These are phyloP conservation scores for Fimicolochytrium jonesii DNA, from an alignment of 192 early-diverging fungal species.

Conservation along the genomic window DNA sequence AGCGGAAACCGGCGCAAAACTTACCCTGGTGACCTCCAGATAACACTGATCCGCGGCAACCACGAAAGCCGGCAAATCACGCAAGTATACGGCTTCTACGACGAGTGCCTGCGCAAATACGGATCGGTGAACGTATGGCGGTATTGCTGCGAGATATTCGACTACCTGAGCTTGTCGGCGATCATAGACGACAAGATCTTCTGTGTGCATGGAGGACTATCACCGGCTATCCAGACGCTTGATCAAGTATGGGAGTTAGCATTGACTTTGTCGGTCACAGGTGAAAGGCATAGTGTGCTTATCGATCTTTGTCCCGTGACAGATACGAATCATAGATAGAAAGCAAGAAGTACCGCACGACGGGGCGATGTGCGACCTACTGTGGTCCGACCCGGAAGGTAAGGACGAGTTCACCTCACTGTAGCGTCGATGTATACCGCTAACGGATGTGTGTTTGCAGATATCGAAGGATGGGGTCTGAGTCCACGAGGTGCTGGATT, in stretches of 20 bases:
- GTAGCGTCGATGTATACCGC: too few relatives aligned
- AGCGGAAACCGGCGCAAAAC: too few relatives aligned
- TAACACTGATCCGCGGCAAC: conserved; percentile 97
- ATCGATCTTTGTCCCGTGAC: not conserved
- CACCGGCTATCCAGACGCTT: conserved; percentile 90
- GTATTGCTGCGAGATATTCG: conserved; percentile 95
- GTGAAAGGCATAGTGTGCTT: not conserved
- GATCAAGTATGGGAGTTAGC: conserved; percentile 63
- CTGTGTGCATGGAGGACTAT: conserved; percentile 97
- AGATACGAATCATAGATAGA: conserved; percentile 52
- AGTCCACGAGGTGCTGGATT: conserved; percentile 96
- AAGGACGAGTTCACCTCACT: too few relatives aligned
- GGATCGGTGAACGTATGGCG: conserved; percentile 98
- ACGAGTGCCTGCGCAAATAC: conserved; percentile 98
- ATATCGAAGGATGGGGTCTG: conserved; percentile 83
- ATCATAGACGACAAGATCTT: conserved; percentile 97
- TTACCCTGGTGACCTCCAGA: conserved; percentile 25
- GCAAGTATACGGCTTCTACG: conserved; percentile 99
- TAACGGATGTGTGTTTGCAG: too few relatives aligned
- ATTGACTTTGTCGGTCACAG: not conserved
- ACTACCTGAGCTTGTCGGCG: conserved; percentile 93
- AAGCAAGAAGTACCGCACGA: conserved; percentile 95
- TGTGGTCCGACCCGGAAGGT: conserved; percentile 97
- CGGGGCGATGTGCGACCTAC: conserved; percentile 94
- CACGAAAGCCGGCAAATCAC: conserved; percentile 99